Percentiles rank a stretch among this genome's conserved stretches.
These are phyloP conservation scores for Pseudocercospora macadamiae DNA, from an alignment of 2,329 filamentous ascomycete species.

Conservation along the genomic window DNA sequence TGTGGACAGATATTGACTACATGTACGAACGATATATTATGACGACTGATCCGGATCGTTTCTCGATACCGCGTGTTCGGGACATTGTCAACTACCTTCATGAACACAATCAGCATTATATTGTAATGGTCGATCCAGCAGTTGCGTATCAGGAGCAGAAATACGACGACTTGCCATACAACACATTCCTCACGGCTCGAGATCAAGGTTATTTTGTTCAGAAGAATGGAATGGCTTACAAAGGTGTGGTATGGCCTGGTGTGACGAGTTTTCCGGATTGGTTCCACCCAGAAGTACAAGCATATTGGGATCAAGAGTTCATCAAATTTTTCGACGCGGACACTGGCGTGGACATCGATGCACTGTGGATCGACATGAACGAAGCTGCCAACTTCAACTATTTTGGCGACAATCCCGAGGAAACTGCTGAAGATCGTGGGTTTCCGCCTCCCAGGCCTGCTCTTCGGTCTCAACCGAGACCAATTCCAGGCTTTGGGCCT, in stretches of 20 bases:
- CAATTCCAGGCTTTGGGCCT: conserved; percentile 65
- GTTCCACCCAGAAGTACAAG: conserved; percentile 66
- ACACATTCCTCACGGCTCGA: conserved; percentile 63
- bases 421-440: conserved; percentile 42
- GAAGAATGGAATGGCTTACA: conserved; percentile 55
- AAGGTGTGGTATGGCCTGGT: conserved; percentile 79
- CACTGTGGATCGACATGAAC: conserved; percentile 70
- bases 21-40: conserved; percentile 58
- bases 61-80: conserved; percentile 63
- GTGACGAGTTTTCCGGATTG: conserved; percentile 59
- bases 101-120: conserved; percentile 37
- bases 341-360: conserved; percentile 73
- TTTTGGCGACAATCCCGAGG: conserved; percentile 41
- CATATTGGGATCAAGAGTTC: conserved; percentile 73
- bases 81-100: conserved; percentile 63
- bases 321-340: conserved; percentile 63
- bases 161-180: conserved; percentile 40
- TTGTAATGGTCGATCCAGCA: conserved; percentile 75
- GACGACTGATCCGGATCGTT: conserved; percentile 66
- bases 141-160: conserved; percentile 45
- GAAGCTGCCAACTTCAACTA: conserved; percentile 55
- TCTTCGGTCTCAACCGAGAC: conserved; percentile 62
- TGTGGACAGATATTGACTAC: conserved; percentile 37
- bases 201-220: conserved; percentile 59
- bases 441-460: conserved; percentile 65